phyloP scores from a whole-genome alignment of 129 eudicot species.

The Erigeron canadensis region DNA sequence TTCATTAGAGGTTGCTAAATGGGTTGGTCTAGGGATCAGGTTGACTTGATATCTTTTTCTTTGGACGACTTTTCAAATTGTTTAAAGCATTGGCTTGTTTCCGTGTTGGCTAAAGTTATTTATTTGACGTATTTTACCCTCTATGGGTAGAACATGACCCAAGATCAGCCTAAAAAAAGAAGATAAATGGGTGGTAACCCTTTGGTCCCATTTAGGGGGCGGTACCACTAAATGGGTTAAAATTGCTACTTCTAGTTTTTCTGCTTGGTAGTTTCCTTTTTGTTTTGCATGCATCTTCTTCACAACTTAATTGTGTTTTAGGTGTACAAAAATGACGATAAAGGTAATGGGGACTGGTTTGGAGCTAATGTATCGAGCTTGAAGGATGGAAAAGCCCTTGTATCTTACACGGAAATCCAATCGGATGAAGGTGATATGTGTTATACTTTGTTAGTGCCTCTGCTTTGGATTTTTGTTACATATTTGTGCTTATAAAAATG shows the following conservation, averaged over 20 bases:
- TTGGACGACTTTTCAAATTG: neutral
- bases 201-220: no score
- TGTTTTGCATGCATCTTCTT: slow-evolving; percentile 23
- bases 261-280: slow-evolving; percentile 10
- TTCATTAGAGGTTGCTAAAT: slow-evolving; percentile 3
- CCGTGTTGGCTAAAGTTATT: neutral
- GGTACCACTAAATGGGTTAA: neutral
- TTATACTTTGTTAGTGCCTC: slow-evolving; percentile 6
- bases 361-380: slow-evolving; percentile 60
- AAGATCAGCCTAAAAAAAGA: neutral
- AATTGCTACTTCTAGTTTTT: slow-evolving; percentile 1
- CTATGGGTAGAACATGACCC: neutral
- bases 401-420: slow-evolving; percentile 54
- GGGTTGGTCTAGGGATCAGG: neutral
- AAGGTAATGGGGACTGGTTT: slow-evolving; percentile 65
- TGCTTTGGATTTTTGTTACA: neutral
- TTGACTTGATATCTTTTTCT: neutral
- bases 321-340: slow-evolving; percentile 70
- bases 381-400: slow-evolving; percentile 63
- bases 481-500: slow-evolving; percentile 1
- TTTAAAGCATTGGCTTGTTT: neutral
- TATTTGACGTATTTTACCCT: neutral
- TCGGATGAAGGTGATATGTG: slow-evolving; percentile 64
- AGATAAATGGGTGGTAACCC: no score
- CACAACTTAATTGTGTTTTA: slow-evolving; percentile 31